phyloP scores from a whole-genome alignment of 2,329 filamentous ascomycete species.

The Epichloe uncinata region DNA sequence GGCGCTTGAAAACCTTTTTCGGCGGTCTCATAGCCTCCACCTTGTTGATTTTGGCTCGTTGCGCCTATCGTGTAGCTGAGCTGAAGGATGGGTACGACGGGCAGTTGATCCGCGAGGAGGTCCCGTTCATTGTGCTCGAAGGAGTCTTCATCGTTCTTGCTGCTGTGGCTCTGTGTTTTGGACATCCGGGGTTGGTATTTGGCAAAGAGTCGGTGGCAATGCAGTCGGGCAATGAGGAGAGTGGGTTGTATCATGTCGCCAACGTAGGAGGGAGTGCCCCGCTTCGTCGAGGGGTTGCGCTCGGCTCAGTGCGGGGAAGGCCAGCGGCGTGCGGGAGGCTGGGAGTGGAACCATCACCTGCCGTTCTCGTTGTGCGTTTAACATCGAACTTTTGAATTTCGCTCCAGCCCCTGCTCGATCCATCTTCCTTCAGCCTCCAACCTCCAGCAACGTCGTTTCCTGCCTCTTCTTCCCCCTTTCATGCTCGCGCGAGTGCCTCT shows the following conservation, averaged over 20 bases:
- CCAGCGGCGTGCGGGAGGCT: not conserved
- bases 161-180: constrained; percentile 23
- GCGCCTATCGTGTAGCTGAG: constrained; percentile 52
- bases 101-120: constrained; percentile 37
- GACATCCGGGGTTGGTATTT: constrained; percentile 29
- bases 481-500: not conserved
- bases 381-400: not conserved
- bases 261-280: not conserved
- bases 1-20: constrained; percentile 32
- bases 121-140: constrained; percentile 40
- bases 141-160: constrained; percentile 27
- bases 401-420: no score
- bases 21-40: constrained; percentile 39
- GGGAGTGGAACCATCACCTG: no score
- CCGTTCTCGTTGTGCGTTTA: not conserved
- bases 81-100: constrained; percentile 49
- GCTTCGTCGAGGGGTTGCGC: not conserved
- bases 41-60: constrained; percentile 47
- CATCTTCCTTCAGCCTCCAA: no score
- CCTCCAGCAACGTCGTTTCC: not conserved
- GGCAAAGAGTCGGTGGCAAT: constrained; percentile 9
- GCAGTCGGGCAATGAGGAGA: constrained; percentile 15
- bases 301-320: not conserved
- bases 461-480: not conserved
- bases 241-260: no score